Conservation (phyloP, 1,284 basidiomycete genomes). For the Meira nashicola region DNA sequence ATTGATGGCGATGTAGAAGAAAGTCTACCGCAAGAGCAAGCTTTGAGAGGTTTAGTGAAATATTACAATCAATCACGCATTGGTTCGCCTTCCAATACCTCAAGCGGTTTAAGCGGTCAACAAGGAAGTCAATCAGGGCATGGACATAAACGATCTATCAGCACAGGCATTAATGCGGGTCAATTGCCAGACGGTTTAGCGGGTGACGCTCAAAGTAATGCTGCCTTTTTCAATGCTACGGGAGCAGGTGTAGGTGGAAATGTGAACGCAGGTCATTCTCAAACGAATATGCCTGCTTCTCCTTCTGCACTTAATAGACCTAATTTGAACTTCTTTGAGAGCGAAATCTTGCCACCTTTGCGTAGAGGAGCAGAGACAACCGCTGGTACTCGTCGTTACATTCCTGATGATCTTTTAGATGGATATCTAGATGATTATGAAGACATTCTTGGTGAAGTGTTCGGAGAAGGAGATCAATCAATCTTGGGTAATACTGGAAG, state of each 20-base stretch:
- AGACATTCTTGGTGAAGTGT: constrained; percentile 58
- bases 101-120: constrained; percentile 10
- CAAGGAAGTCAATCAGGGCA: constrained; percentile 15
- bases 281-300: background rate
- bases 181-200: constrained; percentile 1
- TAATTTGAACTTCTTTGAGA: constrained; percentile 46
- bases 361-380: constrained; percentile 47
- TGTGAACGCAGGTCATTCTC: background rate
- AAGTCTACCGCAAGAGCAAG: constrained; percentile 81
- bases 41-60: constrained; percentile 86
- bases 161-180: constrained; percentile 16
- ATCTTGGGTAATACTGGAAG: background rate
- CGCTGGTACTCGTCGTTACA: constrained; percentile 54
- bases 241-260: background rate
- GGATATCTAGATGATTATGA: constrained; percentile 60
- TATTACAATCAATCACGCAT: constrained; percentile 63
- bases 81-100: constrained; percentile 16
- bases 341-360: constrained; percentile 58
- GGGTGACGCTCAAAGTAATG: background rate
- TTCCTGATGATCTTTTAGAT: constrained; percentile 57
- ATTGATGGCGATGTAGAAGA: constrained; percentile 78
- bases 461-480: constrained; percentile 32
- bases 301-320: background rate
- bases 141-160: constrained; percentile 34
- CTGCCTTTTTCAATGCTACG: background rate